Conservation (phyloP, 257 asterid species). For the Nicotiana attenuata region DNA sequence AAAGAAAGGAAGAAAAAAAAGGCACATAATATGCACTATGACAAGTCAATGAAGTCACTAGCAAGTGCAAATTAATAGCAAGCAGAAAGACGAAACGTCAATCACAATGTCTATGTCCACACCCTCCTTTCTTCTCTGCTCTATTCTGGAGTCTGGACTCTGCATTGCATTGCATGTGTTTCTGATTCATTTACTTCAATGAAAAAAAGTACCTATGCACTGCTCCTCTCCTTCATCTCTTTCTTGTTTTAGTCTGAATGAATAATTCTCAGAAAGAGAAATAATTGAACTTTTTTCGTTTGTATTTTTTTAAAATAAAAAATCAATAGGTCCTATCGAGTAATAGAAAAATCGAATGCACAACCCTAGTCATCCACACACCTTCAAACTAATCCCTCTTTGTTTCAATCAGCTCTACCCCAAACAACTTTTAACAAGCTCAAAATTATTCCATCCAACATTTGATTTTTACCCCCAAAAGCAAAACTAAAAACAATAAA, state of each 20-base stretch:
- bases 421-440: not conserved
- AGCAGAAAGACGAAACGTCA: slow-evolving; percentile 7
- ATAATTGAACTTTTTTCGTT: too few relatives aligned
- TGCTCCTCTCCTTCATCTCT: not conserved
- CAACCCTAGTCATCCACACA: not conserved
- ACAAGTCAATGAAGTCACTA: not conserved
- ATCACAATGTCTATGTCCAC: not conserved
- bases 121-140: not conserved
- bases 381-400: not conserved
- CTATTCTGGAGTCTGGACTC: not conserved
- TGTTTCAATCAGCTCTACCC: too few relatives aligned
- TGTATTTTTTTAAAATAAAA: too few relatives aligned
- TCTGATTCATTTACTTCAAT: not conserved
- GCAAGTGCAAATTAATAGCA: not conserved
- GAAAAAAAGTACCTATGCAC: too few relatives aligned
- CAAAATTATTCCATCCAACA: not conserved
- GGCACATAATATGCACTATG: too few relatives aligned
- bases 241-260: too few relatives aligned
- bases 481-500: not conserved
- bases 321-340: too few relatives aligned
- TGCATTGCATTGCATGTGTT: not conserved
- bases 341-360: too few relatives aligned
- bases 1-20: too few relatives aligned
- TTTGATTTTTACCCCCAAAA: not conserved
- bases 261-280: too few relatives aligned